A percentile compares a stretch with the other conserved stretches of the same genome.
Conservation (phyloP, 2,329 filamentous ascomycete genomes). For the Neodidymelliopsis sp. region DNA sequence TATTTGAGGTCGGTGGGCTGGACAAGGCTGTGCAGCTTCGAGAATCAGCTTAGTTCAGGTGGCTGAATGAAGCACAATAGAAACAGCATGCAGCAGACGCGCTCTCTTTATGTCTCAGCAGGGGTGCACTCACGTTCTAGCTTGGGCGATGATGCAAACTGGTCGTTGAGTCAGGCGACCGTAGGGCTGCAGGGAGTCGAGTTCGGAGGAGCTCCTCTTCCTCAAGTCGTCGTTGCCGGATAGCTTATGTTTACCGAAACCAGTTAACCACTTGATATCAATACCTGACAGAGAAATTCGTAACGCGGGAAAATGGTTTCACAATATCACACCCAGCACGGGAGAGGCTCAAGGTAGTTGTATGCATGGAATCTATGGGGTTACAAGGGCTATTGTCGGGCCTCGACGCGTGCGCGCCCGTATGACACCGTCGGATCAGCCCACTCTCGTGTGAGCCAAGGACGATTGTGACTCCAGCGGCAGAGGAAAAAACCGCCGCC, state of each 20-base stretch:
- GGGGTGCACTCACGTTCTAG: slow-evolving; percentile 6
- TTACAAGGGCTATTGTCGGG: slow-evolving; percentile 1
- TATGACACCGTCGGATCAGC: slow-evolving; percentile 25
- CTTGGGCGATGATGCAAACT: slow-evolving; percentile 13
- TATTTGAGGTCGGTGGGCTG: neutral
- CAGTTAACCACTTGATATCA: neutral
- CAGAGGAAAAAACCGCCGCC: neutral
- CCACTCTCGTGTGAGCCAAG: slow-evolving; percentile 30
- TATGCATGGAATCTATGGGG: slow-evolving; percentile 13
- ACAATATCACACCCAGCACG: neutral
- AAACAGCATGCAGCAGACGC: neutral
- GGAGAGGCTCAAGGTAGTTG: slow-evolving; percentile 4
- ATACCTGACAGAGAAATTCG: neutral
- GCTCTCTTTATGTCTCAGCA: slow-evolving; percentile 7
- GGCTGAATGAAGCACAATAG: neutral
- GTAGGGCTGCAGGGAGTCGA: slow-evolving; percentile 8
- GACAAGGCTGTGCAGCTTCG: neutral
- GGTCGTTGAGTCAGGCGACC: neutral
- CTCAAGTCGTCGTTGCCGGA: too few species aligned
- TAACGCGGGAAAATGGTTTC: slow-evolving; percentile 4
- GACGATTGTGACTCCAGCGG: slow-evolving; percentile 7
- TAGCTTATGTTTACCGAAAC: too few species aligned
- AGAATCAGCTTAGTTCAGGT: neutral
- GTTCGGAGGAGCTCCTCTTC: slow-evolving; percentile 11
- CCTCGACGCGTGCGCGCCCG: slow-evolving; percentile 1